phyloP scores from a whole-genome alignment of 257 asterid genomes.

The Paraleonurus japonicus region DNA sequence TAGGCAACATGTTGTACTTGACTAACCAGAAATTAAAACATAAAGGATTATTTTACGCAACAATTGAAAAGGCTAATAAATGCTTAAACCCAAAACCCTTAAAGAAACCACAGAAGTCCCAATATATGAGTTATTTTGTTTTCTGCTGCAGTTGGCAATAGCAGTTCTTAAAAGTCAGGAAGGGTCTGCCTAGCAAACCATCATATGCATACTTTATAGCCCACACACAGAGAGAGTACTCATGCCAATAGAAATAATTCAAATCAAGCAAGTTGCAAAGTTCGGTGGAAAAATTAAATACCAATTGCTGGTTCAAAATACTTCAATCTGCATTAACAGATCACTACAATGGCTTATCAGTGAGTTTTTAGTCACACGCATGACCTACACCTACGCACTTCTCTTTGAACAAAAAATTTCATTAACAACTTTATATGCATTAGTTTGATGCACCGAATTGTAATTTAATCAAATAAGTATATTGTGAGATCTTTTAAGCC shows the following conservation, averaged over 20 bases:
- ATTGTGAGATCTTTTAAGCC: too few species aligned
- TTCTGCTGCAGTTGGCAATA: neutral
- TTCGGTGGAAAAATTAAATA: neutral
- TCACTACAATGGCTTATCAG: too few species aligned
- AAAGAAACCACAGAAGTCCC: neutral
- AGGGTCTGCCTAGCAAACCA: neutral
- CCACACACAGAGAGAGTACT: neutral
- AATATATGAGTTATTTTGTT: neutral
- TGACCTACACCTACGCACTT: too few species aligned
- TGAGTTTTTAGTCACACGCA: too few species aligned
- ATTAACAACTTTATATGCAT: neutral
- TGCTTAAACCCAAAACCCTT: neutral
- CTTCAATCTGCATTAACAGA: too few species aligned
- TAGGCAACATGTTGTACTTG: neutral
- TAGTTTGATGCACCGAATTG: neutral
- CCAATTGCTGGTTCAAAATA: neutral
- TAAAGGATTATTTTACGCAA: neutral
- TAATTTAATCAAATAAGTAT: too few species aligned
- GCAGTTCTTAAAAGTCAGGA: neutral
- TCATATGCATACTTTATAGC: neutral
- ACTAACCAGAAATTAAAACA: neutral
- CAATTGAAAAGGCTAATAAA: neutral
- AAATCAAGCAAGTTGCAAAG: neutral
- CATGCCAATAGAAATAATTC: neutral
- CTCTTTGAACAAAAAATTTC: too few species aligned